phyloP scores from a whole-genome alignment of 495 filamentous ascomycete species.

The Hypoxylon fuscum region DNA sequence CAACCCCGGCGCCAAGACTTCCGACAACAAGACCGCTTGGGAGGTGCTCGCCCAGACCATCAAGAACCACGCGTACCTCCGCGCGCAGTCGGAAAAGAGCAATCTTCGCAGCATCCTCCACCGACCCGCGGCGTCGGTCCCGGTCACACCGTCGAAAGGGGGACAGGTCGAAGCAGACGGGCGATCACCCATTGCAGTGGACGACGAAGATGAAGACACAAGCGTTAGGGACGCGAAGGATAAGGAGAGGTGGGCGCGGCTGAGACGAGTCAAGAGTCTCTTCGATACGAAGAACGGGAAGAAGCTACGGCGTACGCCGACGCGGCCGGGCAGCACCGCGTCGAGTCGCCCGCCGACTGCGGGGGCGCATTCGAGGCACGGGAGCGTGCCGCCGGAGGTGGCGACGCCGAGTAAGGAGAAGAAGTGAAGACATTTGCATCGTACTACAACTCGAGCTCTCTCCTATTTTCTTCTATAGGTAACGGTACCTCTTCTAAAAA shows the following conservation, averaged over 20 bases:
- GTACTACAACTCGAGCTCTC: no score
- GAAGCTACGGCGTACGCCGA: slow-evolving; percentile 49
- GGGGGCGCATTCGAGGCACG: slow-evolving; percentile 30
- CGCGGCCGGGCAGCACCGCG: slow-evolving; percentile 40
- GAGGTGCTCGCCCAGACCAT: slow-evolving; percentile 55
- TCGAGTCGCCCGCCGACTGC: slow-evolving; percentile 34
- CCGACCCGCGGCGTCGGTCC: slow-evolving; percentile 37
- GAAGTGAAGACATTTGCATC: no score
- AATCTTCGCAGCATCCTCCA: slow-evolving; percentile 29
- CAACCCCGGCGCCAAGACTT: slow-evolving; percentile 48
- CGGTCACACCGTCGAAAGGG: slow-evolving; percentile 34
- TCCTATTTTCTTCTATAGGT: no score
- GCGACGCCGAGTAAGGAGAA: no score
- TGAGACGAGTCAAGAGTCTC: slow-evolving; percentile 65
- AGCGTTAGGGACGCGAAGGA: slow-evolving; percentile 60
- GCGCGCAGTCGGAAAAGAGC: slow-evolving; percentile 41
- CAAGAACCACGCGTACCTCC: slow-evolving; percentile 56
- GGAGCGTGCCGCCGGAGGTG: slow-evolving; percentile 35
- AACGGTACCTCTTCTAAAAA: no score
- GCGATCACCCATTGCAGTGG: slow-evolving; percentile 17
- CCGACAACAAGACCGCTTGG: slow-evolving; percentile 53
- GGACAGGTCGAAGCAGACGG: slow-evolving; percentile 24
- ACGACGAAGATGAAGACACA: slow-evolving; percentile 53
- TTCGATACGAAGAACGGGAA: slow-evolving; percentile 63
- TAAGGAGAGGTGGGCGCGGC: slow-evolving; percentile 61